Evolutionary conservation across 2,329 filamentous ascomycete species (phyloP), one percentile per base, ranked within the genome.

Genomic region (Pseudogymnoascus pannorum): DNA sequence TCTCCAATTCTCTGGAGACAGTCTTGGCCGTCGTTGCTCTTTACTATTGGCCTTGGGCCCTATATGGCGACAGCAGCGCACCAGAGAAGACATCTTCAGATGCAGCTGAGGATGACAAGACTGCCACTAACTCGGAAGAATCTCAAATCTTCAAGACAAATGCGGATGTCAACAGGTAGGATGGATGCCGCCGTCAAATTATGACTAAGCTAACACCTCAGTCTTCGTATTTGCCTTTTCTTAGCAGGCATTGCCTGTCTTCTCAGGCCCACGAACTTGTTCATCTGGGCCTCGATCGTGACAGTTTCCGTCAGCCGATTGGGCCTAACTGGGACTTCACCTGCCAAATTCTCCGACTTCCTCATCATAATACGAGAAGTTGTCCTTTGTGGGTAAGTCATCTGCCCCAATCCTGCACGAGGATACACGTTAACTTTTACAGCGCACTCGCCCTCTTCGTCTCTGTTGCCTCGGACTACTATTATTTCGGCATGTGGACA

Each of bases 1-100:
- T 99, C 70, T 97, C 93, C 60, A 99, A 99, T 75, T 94, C 87
- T 59, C 78, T 97, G 4, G 94, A 99, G 78, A 91, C 88, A n/a
- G 89, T 89, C 0, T 76, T 99, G 67, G 97, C 93, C 4, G 79
- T 89, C 63, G 80, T 85, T 68, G 93, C 92, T 1, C 78, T 97
- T 51, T 86, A 85, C 71, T 84, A 87, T 68, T 97, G 91, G 89
- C 93, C 94, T 11, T 97, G 94, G 92, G 78, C 84, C 62, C 81
- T 90, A 74, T 78, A 87, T 36, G 68, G 73, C 73, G 62, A 75
- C 76, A 63, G 64, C 73, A 61, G 68, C 71, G 51, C 33, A 7
- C n/a, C 51, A 20, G 35, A 24, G 24, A 57, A 57, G 51, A 9
- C 14, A 6, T 48, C 42, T 26, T 7, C 42, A 26, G 42, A 48